Percentiles rank a stretch among this genome's conserved stretches.
Conservation (phyloP, 805 yeast species). For the Ogataea chonburiensis region DNA sequence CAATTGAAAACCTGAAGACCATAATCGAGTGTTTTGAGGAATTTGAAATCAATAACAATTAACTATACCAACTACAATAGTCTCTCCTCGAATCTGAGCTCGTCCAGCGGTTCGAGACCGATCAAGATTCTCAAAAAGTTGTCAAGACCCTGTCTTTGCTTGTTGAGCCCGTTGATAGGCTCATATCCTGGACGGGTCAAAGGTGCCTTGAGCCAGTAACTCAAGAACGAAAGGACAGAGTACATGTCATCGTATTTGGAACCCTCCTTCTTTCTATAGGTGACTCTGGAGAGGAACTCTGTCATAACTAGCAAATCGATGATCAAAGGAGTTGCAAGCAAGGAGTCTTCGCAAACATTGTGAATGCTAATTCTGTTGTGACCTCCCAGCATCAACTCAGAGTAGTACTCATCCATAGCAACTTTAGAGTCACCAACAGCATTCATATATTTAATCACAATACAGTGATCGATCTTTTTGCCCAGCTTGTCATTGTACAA, state of each 20-base stretch:
- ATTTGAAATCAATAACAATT: slow-evolving; percentile 46
- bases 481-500: slow-evolving; percentile 81
- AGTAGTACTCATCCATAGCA: slow-evolving; percentile 97
- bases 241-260: slow-evolving; percentile 60
- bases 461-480: slow-evolving; percentile 83
- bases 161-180: slow-evolving; percentile 90
- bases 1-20: slow-evolving; percentile 73
- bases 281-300: slow-evolving; percentile 85
- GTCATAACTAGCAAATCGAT: slow-evolving; percentile 87
- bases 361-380: slow-evolving; percentile 92
- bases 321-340: slow-evolving; percentile 91
- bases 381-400: slow-evolving; percentile 96
- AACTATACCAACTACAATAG: slow-evolving; percentile 34
- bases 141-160: slow-evolving; percentile 90
- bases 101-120: slow-evolving; percentile 88
- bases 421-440: slow-evolving; percentile 97
- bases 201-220: slow-evolving; percentile 97
- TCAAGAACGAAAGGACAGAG: slow-evolving; percentile 80
- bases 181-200: slow-evolving; percentile 86
- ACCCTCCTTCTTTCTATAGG: slow-evolving; percentile 59
- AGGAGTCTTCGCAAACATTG: slow-evolving; percentile 94
- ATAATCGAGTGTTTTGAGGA: slow-evolving; percentile 79
- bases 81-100: slow-evolving; percentile 93
- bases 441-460: slow-evolving; percentile 88
- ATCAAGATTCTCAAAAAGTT: slow-evolving; percentile 85